Conservation (phyloP, 2,329 filamentous ascomycete species). For the Verticillium klebahnii region DNA sequence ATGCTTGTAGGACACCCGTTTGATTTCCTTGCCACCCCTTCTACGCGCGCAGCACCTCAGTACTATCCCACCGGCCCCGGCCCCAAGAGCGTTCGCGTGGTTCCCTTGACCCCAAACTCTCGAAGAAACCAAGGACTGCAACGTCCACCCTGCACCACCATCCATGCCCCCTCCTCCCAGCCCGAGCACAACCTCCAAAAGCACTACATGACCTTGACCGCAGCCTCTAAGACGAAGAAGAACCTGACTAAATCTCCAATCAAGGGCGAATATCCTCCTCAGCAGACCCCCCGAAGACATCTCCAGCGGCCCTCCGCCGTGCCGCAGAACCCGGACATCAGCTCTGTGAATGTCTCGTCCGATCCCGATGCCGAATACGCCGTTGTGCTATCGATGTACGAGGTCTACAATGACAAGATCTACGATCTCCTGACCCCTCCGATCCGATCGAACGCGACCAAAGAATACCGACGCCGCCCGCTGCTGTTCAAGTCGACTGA, state of each 20-base stretch:
- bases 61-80: conserved; percentile 25
- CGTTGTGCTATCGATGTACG: conserved; percentile 94
- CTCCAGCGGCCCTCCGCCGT: conserved; percentile 66
- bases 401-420: conserved; percentile 97
- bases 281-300: conserved; percentile 55
- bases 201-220: conserved; percentile 25
- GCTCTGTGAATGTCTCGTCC: conserved; percentile 60
- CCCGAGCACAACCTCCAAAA: not conserved
- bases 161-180: not conserved
- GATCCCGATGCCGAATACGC: conserved; percentile 75
- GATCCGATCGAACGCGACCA: conserved; percentile 54
- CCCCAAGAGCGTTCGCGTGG: conserved; percentile 41
- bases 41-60: not conserved
- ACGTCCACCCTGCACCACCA: not conserved
- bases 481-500: conserved; percentile 92
- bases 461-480: conserved; percentile 70
- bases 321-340: conserved; percentile 71
- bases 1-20: conserved; percentile 54
- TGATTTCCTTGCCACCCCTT: conserved; percentile 15
- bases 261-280: conserved; percentile 48
- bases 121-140: not conserved
- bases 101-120: conserved; percentile 18
- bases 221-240: conserved; percentile 34
- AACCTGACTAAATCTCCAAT: conserved; percentile 39
- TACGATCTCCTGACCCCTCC: conserved; percentile 80